Evolutionary conservation across 805 yeast genomes (phyloP), one percentile per base, ranked within the genome.

Genomic region (Suhomyces xylopsoci): DNA sequence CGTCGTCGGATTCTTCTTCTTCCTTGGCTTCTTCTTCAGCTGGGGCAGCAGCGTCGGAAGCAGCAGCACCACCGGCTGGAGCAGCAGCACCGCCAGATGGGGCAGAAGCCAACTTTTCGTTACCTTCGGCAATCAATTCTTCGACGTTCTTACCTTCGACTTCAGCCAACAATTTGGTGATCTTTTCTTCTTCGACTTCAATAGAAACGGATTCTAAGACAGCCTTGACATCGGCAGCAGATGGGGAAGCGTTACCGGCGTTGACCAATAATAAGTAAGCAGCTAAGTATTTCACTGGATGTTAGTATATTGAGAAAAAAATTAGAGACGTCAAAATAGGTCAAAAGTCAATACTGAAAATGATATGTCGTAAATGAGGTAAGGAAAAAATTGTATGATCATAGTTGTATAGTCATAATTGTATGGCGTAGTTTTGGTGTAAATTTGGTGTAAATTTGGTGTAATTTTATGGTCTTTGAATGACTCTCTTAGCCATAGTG

Each of bases 241-340:
- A 69, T 65, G 78, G 78, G 57, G 76, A 55, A 55, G 74, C 58
- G 73, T 73, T 72, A 62, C 78, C 78, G 69, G 76, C 77, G 73
- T 71, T 71, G 59, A 71, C 74, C 69, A 73, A 72, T 68, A 73
- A 71, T 65, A 73, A 71, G 75, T 73, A 73, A 64, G 78, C 78
- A 67, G 78, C 78, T 65, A 73, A 68, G 76, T 73, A 73, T 71
- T 72, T 73, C 78, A 73, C 74, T 71, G 25, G 28, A 24, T 51
- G 70, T 67, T 67, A 67, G 71, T 66, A 65, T 44, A 19, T 38
- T 38, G 1, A n/a, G 6, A n/a, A 30, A 5, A 12, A 20, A 4
- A 20, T 20, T 14, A 10, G 36, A 32, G n/a, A 30, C 32, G 12
- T 14, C 36, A 32, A 28, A 28, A 28, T 12, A 28, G 12, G 32